Conservation (phyloP, 2,329 filamentous ascomycete genomes). For the Hymenoscyphus infarciens region DNA sequence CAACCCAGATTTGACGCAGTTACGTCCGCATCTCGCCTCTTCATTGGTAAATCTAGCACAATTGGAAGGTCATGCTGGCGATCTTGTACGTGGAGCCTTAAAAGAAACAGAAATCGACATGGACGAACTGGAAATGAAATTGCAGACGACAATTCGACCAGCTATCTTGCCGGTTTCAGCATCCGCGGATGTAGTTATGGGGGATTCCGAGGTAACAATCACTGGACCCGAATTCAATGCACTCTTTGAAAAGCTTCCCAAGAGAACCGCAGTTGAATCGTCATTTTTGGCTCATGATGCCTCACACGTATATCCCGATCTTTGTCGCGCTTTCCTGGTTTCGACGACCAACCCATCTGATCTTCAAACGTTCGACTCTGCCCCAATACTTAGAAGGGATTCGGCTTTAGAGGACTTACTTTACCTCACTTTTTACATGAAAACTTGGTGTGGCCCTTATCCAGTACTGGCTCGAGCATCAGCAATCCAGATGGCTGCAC, state of each 20-base stretch:
- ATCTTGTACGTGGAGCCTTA: conserved; percentile 64
- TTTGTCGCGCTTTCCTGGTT: conserved; percentile 56
- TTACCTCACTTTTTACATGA: conserved; percentile 72
- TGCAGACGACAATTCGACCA: conserved; percentile 66
- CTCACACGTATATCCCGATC: conserved; percentile 53
- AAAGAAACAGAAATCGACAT: conserved; percentile 67
- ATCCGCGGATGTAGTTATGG: conserved; percentile 51
- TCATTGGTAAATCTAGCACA: conserved; percentile 65
- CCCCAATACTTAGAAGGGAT: conserved; percentile 51
- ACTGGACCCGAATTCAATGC: conserved; percentile 33
- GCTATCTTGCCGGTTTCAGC: conserved; percentile 47
- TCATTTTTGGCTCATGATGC: conserved; percentile 52
- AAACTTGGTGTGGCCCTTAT: conserved; percentile 69
- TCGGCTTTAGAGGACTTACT: conserved; percentile 57
- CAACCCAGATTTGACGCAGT: conserved; percentile 51
- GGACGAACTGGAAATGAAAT: conserved; percentile 68
- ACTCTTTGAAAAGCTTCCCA: conserved; percentile 31
- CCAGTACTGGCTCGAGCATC: conserved; percentile 65
- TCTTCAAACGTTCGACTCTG: conserved; percentile 40
- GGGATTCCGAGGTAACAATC: conserved; percentile 34
- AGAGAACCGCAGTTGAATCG: conserved; percentile 38
- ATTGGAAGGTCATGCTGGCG: conserved; percentile 53
- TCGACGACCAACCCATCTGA: conserved; percentile 46
- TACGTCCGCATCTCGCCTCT: conserved; percentile 62
- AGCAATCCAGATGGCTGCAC: conserved; percentile 64